Conservation (phyloP, 129 eudicot species). For the Dittrichia graveolens region DNA sequence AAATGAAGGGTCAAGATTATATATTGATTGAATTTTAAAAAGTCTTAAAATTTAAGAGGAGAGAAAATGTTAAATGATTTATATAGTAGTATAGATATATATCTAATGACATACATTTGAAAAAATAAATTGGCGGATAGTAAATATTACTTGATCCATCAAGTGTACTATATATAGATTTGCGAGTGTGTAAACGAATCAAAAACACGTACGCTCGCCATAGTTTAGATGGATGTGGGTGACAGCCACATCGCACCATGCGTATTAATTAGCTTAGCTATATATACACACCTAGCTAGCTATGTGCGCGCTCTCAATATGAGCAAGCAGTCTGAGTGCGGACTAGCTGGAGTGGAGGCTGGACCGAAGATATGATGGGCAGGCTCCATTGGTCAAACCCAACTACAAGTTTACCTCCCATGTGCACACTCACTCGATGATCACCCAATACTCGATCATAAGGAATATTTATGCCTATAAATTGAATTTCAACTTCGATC, state of each 20-base stretch:
- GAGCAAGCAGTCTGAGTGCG: slow-evolving; percentile 3
- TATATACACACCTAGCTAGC: background rate
- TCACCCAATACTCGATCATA: slow-evolving; percentile 4
- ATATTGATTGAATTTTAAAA: too few relatives aligned
- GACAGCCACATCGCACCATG: slow-evolving; percentile 49
- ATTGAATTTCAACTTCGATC: slow-evolving; percentile 12
- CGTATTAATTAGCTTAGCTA: slow-evolving; percentile 3
- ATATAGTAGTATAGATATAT: too few relatives aligned
- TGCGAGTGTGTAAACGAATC: too few relatives aligned
- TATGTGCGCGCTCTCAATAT: slow-evolving; percentile 22
- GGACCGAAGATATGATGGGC: slow-evolving; percentile 28
- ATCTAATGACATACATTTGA: too few relatives aligned
- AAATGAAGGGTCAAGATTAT: too few relatives aligned
- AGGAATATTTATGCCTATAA: slow-evolving; percentile 30
- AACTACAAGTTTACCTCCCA: slow-evolving; percentile 34
- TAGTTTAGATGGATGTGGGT: slow-evolving; percentile 17
- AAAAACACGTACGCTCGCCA: too few relatives aligned
- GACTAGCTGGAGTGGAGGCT: slow-evolving; percentile 9
- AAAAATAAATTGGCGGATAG: too few relatives aligned
- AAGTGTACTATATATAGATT: too few relatives aligned
- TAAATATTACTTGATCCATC: too few relatives aligned
- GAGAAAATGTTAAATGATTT: too few relatives aligned
- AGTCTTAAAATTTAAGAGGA: too few relatives aligned
- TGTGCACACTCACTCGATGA: slow-evolving; percentile 30
- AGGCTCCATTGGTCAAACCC: slow-evolving; percentile 27